Evolutionary conservation across 148 eudicot genomes (phyloP), one percentile per base, ranked within the genome.

Genomic region (Euryodendron excelsum): DNA sequence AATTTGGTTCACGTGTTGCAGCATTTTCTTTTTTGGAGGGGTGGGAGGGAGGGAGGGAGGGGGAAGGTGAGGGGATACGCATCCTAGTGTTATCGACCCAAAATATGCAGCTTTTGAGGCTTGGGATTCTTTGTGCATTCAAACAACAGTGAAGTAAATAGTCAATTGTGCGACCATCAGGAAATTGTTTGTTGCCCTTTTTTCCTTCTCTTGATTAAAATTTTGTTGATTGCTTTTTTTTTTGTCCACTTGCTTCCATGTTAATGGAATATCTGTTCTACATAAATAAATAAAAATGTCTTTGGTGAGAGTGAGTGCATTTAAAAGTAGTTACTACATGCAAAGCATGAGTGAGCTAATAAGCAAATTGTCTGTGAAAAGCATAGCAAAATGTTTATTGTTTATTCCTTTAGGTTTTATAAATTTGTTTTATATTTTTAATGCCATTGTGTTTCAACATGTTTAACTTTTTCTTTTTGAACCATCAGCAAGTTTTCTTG

Each of bases 341-440:
- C 70, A 66, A 36, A 66, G 27, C 70, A 66, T 36, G 27, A 66
- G n/a, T 66, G 27, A 34, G 45, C 45, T 66, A 21, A 67, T 27
- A 36, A 68, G 23, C 0, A 15, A 39, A 23, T 39, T 21, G 48
- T 23, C 25, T 5, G 44, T 30, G 45, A 20, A 65, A 65, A 62
- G 18, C 6, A 31, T 12, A 64, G 23, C 15, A 2, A 11, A 14
- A 66, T 36, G 7, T 17, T 44, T 48, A 6, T 9, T 70, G 52
- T 44, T 45, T 7, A 15, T 47, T 30, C 5, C 4, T 28, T 71
- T 44, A 14, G 9, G 25, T 7, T 15, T 48, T 48, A 6, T 17
- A 70, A 47, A 44, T 15, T 41, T 0, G 23, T 39, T 25, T 28
- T 31, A 23, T 5, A 18, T 2, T 44, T 6, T 20, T 34, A 33